These are phyloP conservation scores for Sclerotinia glacialis DNA, from an alignment of 2,329 filamentous ascomycete genomes.

Conservation along the genomic window DNA sequence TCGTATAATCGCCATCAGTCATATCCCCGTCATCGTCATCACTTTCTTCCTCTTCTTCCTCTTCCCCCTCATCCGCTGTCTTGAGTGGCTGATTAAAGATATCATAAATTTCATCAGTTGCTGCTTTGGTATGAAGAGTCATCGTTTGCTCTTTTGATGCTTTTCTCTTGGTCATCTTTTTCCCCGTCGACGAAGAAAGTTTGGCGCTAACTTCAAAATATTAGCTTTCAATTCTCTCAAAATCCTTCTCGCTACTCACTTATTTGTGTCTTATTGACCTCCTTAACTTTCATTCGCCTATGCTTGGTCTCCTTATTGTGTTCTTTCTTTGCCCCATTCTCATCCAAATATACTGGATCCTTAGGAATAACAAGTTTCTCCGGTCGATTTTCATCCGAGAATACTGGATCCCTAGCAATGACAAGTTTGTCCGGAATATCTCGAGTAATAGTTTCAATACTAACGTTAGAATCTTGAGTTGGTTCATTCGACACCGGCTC, in stretches of 20 bases:
- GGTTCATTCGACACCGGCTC: constrained; percentile 18
- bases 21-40: constrained; percentile 61
- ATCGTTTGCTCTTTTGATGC: constrained; percentile 79
- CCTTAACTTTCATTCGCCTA: constrained; percentile 76
- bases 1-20: constrained; percentile 74
- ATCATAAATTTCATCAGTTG: constrained; percentile 95
- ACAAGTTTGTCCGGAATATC: constrained; percentile 40
- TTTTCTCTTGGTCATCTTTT: constrained; percentile 72
- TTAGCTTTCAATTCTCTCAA: constrained; percentile 35
- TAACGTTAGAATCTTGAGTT: constrained; percentile 24
- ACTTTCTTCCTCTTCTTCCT: constrained; percentile 45
- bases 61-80: constrained; percentile 39
- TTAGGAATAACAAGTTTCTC: constrained; percentile 40
- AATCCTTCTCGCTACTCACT: constrained; percentile 57
- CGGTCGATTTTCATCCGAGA: constrained; percentile 56
- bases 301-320: constrained; percentile 48
- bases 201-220: constrained; percentile 76
- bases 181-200: constrained; percentile 81
- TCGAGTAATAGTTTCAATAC: constrained; percentile 29
- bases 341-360: constrained; percentile 50
- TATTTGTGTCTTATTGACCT: constrained; percentile 89
- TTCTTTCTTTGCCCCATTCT: constrained; percentile 52
- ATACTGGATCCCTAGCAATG: constrained; percentile 40
- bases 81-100: constrained; percentile 86
- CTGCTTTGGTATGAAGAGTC: constrained; percentile 93